phyloP scores from a whole-genome alignment of 805 yeast genomes.

The Pichia insulana region DNA sequence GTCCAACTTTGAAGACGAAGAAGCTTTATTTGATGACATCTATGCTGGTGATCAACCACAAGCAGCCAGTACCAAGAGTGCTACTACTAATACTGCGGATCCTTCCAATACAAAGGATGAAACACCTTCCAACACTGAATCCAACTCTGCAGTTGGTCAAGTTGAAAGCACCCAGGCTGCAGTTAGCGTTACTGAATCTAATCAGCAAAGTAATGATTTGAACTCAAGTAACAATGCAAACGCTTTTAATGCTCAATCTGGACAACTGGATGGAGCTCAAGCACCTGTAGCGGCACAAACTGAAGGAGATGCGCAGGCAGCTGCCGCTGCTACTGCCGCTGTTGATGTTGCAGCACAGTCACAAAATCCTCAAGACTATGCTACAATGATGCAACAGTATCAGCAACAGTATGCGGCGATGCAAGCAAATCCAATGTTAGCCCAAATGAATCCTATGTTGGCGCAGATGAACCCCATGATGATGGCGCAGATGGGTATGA shows the following conservation, averaged over 20 bases:
- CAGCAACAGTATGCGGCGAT: conserved; percentile 1
- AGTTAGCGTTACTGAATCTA: neutral
- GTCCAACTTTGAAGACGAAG: conserved; percentile 82
- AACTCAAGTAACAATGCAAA: neutral
- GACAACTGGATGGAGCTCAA: neutral
- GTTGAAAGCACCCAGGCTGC: neutral
- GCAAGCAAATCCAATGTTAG: conserved; percentile 3
- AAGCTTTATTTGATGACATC: conserved; percentile 88
- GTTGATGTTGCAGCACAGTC: neutral
- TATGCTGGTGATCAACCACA: conserved; percentile 34
- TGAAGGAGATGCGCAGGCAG: neutral
- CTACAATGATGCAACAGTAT: conserved; percentile 3
- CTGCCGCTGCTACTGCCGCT: neutral
- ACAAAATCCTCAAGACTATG: neutral
- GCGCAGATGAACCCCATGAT: neutral
- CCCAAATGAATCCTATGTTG: neutral
- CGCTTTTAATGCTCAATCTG: too few species aligned
- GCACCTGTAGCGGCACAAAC: neutral
- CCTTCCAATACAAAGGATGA: neutral
- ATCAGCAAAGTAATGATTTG: neutral
- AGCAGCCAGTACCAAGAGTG: conserved; percentile 11
- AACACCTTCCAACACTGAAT: too few species aligned
- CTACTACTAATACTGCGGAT: conserved; percentile 14
- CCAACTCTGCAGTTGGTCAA: too few species aligned
- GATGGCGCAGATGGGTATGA: neutral